Evolutionary conservation across 192 early-diverging fungal genomes (phyloP).

Genomic region (Podila epicladia): DNA sequence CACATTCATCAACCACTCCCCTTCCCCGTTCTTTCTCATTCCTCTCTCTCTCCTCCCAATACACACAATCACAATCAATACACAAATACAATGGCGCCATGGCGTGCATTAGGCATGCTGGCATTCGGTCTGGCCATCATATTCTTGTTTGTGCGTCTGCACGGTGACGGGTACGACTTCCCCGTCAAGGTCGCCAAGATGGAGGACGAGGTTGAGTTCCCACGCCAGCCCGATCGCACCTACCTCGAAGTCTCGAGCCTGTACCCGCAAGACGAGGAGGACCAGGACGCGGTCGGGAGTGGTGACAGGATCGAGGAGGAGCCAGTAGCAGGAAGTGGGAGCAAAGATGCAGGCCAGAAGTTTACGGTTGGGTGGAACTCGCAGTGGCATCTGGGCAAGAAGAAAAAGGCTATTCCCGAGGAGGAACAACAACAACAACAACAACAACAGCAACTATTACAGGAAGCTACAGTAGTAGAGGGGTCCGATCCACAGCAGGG

Average conservation of each 20-base stretch:
- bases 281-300: background rate
- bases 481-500: too few relatives aligned
- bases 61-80: too few relatives aligned
- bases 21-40: too few relatives aligned
- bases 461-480: background rate
- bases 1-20: too few relatives aligned
- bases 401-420: background rate
- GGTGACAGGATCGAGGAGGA: background rate
- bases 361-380: conserved; percentile 12
- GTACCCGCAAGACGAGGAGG: background rate
- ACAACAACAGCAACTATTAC: background rate
- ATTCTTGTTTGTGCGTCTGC: conserved; percentile 40
- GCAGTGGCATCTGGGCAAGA: conserved; percentile 28
- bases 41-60: too few relatives aligned
- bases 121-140: conserved; percentile 34
- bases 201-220: conserved; percentile 11
- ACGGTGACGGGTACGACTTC: conserved; percentile 43
- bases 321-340: background rate
- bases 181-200: conserved; percentile 9
- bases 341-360: conserved; percentile 7
- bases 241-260: conserved; percentile 30
- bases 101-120: conserved; percentile 43
- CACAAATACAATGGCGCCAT: conserved; percentile 24
- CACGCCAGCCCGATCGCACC: conserved; percentile 7
- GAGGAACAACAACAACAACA: background rate